Conservation (phyloP, 805 yeast genomes). For the Millerozyma miso region DNA sequence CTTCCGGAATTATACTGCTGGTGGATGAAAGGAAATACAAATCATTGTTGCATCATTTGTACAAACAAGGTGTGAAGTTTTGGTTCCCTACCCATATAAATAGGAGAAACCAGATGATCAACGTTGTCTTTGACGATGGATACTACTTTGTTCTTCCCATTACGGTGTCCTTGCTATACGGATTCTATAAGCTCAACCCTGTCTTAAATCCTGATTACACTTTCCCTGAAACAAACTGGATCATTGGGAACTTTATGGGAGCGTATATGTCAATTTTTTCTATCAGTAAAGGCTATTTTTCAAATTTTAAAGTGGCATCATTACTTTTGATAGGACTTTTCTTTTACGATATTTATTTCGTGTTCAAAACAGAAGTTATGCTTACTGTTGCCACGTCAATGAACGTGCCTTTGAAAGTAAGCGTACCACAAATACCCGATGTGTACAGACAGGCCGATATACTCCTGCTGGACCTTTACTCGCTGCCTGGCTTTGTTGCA, state of each 20-base stretch:
- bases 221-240: conserved; percentile 11
- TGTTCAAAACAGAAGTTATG: conserved; percentile 61
- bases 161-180: conserved; percentile 4
- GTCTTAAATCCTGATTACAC: conserved; percentile 6
- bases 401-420: conserved; percentile 51
- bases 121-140: conserved; percentile 18
- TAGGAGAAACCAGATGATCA: conserved; percentile 18
- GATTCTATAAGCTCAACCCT: conserved; percentile 7
- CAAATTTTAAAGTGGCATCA: conserved; percentile 44
- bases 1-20: conserved; percentile 33
- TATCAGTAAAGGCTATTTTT: conserved; percentile 33
- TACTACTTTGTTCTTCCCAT: conserved; percentile 13
- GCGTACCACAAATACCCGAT: conserved; percentile 33
- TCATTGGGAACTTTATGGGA: conserved; percentile 37
- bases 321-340: conserved; percentile 48
- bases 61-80: conserved; percentile 10
- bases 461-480: neutral
- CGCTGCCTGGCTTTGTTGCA: neutral
- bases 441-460: neutral
- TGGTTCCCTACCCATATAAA: conserved; percentile 19
- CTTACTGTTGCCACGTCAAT: conserved; percentile 53
- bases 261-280: conserved; percentile 41
- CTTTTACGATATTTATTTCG: conserved; percentile 63
- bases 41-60: conserved; percentile 9
- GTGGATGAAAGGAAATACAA: conserved; percentile 7